Conservation (phyloP, 495 filamentous ascomycete species). For the Aspergillus ellipticus region DNA sequence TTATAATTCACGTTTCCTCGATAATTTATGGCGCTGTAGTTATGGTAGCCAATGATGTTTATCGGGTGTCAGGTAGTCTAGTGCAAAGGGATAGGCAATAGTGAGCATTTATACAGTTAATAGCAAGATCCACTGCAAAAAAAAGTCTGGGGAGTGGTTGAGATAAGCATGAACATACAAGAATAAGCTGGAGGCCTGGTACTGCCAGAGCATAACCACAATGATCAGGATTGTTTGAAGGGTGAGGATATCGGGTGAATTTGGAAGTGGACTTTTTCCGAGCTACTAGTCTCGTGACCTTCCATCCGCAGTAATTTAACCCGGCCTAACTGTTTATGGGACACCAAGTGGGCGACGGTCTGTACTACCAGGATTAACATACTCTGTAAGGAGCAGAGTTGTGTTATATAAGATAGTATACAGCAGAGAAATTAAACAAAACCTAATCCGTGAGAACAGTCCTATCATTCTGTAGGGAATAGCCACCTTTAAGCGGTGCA, state of each 20-base stretch:
- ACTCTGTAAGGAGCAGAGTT: too few relatives aligned
- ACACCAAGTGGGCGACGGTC: too few relatives aligned
- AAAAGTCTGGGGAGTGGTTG: not conserved
- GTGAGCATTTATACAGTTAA: not conserved
- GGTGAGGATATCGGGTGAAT: not conserved
- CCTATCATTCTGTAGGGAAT: too few relatives aligned
- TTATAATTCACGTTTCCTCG: slow-evolving; percentile 1
- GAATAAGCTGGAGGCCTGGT: not conserved
- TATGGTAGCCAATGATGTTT: not conserved
- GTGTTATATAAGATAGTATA: too few relatives aligned
- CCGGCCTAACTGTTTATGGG: not conserved
- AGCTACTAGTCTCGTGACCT: slow-evolving; percentile 7
- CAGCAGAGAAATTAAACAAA: too few relatives aligned
- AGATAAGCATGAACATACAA: not conserved
- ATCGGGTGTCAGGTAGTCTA: not conserved
- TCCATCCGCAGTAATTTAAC: not conserved
- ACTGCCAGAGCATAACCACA: not conserved
- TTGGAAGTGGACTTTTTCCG: slow-evolving; percentile 3
- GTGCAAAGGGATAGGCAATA: not conserved
- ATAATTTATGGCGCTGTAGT: too few relatives aligned
- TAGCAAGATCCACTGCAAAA: too few relatives aligned
- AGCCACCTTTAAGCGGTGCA: too few relatives aligned
- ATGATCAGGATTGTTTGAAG: not conserved
- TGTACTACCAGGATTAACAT: too few relatives aligned
- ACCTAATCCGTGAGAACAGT: too few relatives aligned